A percentile compares a stretch with the other conserved stretches of the same genome.
phyloP scores from a whole-genome alignment of 73 alveolate genomes.

The Diophrys sp. region DNA sequence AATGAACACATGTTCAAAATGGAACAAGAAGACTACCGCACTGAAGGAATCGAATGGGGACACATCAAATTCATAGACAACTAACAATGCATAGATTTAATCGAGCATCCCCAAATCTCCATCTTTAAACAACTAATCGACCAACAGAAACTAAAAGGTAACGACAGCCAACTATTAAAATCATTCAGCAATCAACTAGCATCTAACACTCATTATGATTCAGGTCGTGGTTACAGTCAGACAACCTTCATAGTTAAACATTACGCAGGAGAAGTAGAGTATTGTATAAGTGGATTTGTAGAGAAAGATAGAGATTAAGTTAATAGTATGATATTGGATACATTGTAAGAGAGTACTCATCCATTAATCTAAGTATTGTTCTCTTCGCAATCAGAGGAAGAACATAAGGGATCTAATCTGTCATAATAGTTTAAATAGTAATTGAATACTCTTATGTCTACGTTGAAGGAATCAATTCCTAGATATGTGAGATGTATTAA shows the following conservation, averaged over 20 bases:
- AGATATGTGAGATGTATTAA: conserved; percentile 91
- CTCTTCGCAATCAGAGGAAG: too few species aligned
- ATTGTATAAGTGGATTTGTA: conserved; percentile 69
- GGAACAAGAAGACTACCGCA: conserved; percentile 85
- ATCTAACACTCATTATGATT: conserved; percentile 55
- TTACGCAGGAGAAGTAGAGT: conserved; percentile 92
- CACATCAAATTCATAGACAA: conserved; percentile 81
- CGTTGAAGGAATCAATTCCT: conserved; percentile 73
- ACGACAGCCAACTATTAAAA: conserved; percentile 59
- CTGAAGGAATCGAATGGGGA: conserved; percentile 87
- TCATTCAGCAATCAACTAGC: conserved; percentile 56
- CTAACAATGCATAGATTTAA: conserved; percentile 89
- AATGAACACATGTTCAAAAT: conserved; percentile 90
- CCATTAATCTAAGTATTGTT: neutral
- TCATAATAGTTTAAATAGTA: conserved; percentile 76
- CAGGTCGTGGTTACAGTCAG: conserved; percentile 37
- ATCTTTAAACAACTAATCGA: conserved; percentile 86
- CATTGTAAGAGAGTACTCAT: neutral
- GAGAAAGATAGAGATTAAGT: conserved; percentile 91
- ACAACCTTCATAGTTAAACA: conserved; percentile 73
- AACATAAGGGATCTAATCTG: too few species aligned
- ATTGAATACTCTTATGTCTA: conserved; percentile 70
- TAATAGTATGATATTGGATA: conserved; percentile 21
- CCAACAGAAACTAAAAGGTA: conserved; percentile 71
- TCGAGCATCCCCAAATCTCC: conserved; percentile 76